Conservation (phyloP, 352 stramenopile species). For the Pythium biforme region DNA sequence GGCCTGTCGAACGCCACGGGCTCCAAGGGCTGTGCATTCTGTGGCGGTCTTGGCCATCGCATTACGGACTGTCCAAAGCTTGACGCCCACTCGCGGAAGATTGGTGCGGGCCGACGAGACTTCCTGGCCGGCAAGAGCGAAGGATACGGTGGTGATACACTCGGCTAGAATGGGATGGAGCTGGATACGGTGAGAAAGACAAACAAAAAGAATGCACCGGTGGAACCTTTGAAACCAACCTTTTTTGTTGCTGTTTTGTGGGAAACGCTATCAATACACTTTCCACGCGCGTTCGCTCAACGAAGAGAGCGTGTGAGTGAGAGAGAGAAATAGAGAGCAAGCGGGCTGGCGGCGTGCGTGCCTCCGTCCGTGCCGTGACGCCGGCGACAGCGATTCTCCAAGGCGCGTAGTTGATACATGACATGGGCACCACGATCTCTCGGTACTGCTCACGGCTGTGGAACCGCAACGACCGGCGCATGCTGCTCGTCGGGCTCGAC, state of each 20-base stretch:
- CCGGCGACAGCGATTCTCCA: not conserved
- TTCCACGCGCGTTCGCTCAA: not conserved
- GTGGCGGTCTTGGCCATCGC: constrained; percentile 96
- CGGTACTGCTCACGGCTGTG: constrained; percentile 63
- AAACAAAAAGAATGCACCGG: not conserved
- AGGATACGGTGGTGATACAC: constrained; percentile 94
- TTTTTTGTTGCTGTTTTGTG: not conserved
- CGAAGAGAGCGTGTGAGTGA: not conserved
- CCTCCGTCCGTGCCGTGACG: not conserved
- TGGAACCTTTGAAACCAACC: constrained; percentile 10
- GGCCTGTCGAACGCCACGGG: constrained; percentile 69
- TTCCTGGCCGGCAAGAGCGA: constrained; percentile 90
- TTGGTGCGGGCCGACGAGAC: constrained; percentile 92
- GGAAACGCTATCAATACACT: constrained; percentile 18
- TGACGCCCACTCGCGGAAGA: constrained; percentile 95
- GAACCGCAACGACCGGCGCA: constrained; percentile 73
- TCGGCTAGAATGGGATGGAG: constrained; percentile 40
- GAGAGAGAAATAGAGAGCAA: not conserved
- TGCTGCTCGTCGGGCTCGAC: constrained; percentile 78
- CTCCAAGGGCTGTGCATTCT: constrained; percentile 97
- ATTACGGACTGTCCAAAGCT: constrained; percentile 99
- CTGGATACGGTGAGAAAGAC: not conserved
- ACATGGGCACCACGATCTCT: constrained; percentile 74
- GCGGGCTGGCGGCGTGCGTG: not conserved
- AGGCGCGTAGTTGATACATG: constrained; percentile 24